A percentile compares a stretch with the other conserved stretches of the same genome.
These are phyloP conservation scores for Podaxis carcinomalis DNA, from an alignment of 768 basidiomycete genomes.

Conservation along the genomic window DNA sequence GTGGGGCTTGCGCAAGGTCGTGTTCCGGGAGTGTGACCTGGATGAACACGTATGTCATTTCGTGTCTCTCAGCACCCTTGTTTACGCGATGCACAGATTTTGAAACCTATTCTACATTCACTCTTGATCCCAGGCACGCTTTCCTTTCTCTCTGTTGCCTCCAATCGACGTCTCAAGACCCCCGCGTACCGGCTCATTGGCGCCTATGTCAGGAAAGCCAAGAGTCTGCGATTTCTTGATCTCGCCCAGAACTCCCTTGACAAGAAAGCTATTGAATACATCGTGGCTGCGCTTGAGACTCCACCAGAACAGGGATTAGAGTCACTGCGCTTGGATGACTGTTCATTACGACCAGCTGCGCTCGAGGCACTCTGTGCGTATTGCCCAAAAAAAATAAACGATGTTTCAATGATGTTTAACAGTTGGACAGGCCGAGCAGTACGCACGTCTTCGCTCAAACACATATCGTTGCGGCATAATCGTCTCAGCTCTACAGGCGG, in stretches of 20 bases:
- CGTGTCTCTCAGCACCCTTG: neutral
- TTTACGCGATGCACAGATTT: slow-evolving; percentile 37
- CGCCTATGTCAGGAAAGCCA: slow-evolving; percentile 77
- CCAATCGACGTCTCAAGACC: slow-evolving; percentile 77
- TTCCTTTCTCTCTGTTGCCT: slow-evolving; percentile 80
- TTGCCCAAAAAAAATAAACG: neutral
- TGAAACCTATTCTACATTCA: slow-evolving; percentile 89
- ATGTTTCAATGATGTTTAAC: neutral
- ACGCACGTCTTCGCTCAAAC: slow-evolving; percentile 76
- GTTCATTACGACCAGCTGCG: slow-evolving; percentile 64
- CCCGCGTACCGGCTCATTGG: slow-evolving; percentile 77
- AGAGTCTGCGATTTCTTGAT: slow-evolving; percentile 80
- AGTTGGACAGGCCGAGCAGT: slow-evolving; percentile 64
- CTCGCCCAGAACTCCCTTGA: slow-evolving; percentile 84
- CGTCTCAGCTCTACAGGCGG: slow-evolving; percentile 80
- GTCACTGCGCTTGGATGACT: slow-evolving; percentile 87
- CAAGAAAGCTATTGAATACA: slow-evolving; percentile 78
- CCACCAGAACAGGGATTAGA: slow-evolving; percentile 57
- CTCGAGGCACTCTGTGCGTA: slow-evolving; percentile 78
- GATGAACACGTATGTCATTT: slow-evolving; percentile 64
- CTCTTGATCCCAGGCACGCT: slow-evolving; percentile 80
- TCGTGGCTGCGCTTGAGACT: slow-evolving; percentile 62
- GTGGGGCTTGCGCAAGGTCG: slow-evolving; percentile 86
- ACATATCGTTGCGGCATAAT: slow-evolving; percentile 89
- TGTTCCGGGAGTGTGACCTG: slow-evolving; percentile 82